Evolutionary conservation across 129 eudicot species (phyloP).

Genomic region (Erigeron canadensis): DNA sequence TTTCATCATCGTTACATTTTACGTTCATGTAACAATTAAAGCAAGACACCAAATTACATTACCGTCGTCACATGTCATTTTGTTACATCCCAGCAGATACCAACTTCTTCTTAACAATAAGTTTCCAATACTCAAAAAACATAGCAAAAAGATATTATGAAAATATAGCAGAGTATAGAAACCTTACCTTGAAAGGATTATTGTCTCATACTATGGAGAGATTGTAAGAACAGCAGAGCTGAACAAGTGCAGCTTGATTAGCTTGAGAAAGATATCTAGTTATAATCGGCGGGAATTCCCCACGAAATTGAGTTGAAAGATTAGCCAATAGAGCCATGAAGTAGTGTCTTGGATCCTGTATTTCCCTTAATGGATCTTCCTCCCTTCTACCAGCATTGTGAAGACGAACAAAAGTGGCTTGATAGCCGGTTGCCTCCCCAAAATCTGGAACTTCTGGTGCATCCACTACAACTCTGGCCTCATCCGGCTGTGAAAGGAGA

Average conservation of each 20-base stretch:
- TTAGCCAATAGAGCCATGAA: constrained; percentile 62
- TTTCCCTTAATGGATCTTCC: constrained; percentile 84
- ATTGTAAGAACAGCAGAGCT: constrained; percentile 63
- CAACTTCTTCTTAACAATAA: too few species aligned
- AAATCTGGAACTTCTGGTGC: constrained; percentile 95
- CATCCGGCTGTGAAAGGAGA: constrained; percentile 79
- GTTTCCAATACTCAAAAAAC: too few species aligned
- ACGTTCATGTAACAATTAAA: too few species aligned
- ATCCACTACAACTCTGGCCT: constrained; percentile 86
- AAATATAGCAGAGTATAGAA: background rate
- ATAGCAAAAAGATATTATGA: too few species aligned
- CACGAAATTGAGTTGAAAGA: constrained; percentile 55
- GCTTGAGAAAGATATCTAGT: constrained; percentile 61
- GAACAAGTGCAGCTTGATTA: constrained; percentile 79
- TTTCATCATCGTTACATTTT: too few species aligned
- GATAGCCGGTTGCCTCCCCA: constrained; percentile 69
- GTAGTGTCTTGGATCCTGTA: constrained; percentile 77
- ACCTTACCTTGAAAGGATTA: constrained; percentile 33
- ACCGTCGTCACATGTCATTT: too few species aligned
- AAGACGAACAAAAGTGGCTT: constrained; percentile 72
- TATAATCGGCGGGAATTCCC: constrained; percentile 54
- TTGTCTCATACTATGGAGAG: constrained; percentile 45
- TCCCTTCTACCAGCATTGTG: constrained; percentile 88
- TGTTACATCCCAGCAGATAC: background rate
- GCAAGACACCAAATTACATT: too few species aligned